Evolutionary conservation across 805 yeast species (phyloP).

Genomic region (Ogataea glucozyma): DNA sequence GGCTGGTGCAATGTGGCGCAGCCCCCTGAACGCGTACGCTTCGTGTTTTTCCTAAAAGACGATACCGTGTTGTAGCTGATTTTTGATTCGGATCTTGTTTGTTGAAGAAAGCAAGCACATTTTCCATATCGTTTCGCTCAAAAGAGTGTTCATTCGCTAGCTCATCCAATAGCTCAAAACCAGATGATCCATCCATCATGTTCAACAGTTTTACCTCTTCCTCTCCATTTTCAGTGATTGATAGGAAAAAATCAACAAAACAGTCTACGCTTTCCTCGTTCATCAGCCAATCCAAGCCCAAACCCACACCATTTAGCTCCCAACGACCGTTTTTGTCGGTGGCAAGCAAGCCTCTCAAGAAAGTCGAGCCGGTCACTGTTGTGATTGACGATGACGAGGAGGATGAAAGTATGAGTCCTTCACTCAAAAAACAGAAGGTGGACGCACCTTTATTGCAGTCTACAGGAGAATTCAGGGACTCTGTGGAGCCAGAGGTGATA

Average conservation of each 20-base stretch:
- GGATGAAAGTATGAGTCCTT: slow-evolving; percentile 2
- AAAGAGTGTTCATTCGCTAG: no score
- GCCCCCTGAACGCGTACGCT: not conserved
- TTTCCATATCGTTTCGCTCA: no score
- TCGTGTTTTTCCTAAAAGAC: not conserved
- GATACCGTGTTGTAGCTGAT: slow-evolving; percentile 3
- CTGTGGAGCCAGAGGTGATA: not conserved
- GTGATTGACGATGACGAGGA: slow-evolving; percentile 7
- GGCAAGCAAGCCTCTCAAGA: not conserved
- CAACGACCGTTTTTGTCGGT: slow-evolving; percentile 8
- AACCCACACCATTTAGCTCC: not conserved
- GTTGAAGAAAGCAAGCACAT: no score
- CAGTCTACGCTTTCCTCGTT: slow-evolving; percentile 24
- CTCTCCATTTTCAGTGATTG: slow-evolving; percentile 11
- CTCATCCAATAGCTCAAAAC: no score
- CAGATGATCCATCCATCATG: slow-evolving; percentile 15
- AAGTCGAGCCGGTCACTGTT: not conserved
- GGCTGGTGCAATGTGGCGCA: slow-evolving; percentile 4
- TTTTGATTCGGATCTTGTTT: not conserved
- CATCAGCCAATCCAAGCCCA: slow-evolving; percentile 17
- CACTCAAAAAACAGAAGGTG: no score
- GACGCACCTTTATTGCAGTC: not conserved
- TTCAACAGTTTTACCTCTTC: slow-evolving; percentile 12
- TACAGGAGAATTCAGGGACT: slow-evolving; percentile 3
- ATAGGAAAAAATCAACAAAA: slow-evolving; percentile 13